Evolutionary conservation across 202 grass and related monocot species (phyloP).

Genomic region (Elaeis oleifera): DNA sequence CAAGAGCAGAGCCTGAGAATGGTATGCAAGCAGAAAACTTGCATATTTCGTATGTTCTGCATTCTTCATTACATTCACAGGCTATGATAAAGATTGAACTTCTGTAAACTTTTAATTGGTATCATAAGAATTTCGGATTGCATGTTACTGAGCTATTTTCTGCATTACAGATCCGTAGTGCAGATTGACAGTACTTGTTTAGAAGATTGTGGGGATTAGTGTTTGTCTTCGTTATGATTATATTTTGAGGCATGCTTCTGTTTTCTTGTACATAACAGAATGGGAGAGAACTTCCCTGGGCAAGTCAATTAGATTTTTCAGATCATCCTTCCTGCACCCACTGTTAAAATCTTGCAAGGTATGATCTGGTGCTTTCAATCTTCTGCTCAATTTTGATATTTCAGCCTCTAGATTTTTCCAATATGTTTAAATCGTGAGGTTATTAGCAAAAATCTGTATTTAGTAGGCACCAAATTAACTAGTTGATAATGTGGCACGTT

Average conservation of each 20-base stretch:
- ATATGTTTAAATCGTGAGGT: background rate
- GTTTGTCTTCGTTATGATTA: too few relatives aligned
- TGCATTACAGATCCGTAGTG: background rate
- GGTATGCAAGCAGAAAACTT: constrained; percentile 30
- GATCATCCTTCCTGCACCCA: constrained; percentile 59
- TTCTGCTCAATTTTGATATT: background rate
- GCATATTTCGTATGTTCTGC: background rate
- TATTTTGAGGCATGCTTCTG: background rate
- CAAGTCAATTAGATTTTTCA: constrained; percentile 50
- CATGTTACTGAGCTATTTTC: background rate
- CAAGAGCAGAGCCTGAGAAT: constrained; percentile 41
- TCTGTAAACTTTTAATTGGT: too few relatives aligned
- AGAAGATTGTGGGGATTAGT: too few relatives aligned
- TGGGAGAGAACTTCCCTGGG: constrained; percentile 69
- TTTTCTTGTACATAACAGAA: constrained; percentile 30
- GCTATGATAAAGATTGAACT: background rate
- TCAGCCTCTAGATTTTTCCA: background rate
- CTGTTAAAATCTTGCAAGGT: constrained; percentile 92
- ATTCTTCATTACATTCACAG: too few relatives aligned
- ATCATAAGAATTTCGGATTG: background rate
- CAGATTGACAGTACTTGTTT: too few relatives aligned
- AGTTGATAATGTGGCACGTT: too few relatives aligned
- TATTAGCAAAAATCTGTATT: too few relatives aligned
- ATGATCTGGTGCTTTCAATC: background rate
- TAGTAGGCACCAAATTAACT: too few relatives aligned